These are phyloP conservation scores for Deinandra increscens DNA, from an alignment of 129 eudicot species.

Conservation along the genomic window DNA sequence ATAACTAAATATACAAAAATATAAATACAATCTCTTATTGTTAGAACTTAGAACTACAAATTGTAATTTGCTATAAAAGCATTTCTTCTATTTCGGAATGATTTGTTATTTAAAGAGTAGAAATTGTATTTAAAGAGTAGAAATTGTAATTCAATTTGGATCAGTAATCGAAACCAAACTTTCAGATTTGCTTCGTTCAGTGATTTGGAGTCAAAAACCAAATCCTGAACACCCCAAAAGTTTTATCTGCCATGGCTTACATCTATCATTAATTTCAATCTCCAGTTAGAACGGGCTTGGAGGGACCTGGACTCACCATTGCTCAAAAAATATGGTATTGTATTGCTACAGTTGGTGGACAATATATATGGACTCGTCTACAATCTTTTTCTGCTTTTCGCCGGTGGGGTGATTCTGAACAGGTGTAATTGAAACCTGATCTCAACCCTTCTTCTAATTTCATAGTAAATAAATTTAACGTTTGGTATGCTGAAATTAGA, in stretches of 20 bases:
- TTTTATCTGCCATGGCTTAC: conserved; percentile 4
- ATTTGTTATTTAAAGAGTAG: too few relatives aligned
- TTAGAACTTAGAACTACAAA: not conserved
- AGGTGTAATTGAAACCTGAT: conserved; percentile 30
- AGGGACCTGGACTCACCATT: conserved; percentile 92
- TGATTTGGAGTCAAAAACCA: not conserved
- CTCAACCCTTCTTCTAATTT: not conserved
- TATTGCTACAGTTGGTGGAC: conserved; percentile 92
- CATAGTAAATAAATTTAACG: not conserved
- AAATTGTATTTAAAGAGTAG: not conserved
- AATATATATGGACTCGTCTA: conserved; percentile 83
- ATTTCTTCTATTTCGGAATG: too few relatives aligned
- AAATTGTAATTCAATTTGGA: not conserved
- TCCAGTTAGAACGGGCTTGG: conserved; percentile 86
- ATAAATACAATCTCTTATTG: not conserved
- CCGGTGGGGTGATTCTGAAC: conserved; percentile 94
- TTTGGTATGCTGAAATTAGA: not conserved
- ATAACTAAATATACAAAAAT: not conserved
- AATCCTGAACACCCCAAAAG: not conserved
- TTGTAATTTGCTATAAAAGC: too few relatives aligned
- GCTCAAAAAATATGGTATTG: conserved; percentile 92
- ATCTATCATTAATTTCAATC: conserved; percentile 15
- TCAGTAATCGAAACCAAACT: not conserved
- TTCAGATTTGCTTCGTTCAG: too few relatives aligned
- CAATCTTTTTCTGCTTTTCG: conserved; percentile 96